These are phyloP conservation scores for Dichotomopilus funicola DNA, from an alignment of 2,329 filamentous ascomycete genomes.

Conservation along the genomic window DNA sequence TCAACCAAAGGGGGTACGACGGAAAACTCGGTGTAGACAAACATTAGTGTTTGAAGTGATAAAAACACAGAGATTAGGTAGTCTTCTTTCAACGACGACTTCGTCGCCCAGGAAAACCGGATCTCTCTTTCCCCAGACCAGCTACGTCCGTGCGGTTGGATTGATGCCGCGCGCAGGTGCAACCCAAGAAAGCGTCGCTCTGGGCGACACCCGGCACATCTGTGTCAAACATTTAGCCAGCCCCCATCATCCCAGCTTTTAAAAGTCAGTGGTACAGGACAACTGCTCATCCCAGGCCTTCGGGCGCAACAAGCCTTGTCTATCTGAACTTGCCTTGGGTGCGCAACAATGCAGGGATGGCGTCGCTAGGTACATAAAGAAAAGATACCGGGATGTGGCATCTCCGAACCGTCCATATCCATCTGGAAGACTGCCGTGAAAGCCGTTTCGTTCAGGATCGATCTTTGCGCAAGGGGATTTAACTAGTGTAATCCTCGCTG, in stretches of 20 bases:
- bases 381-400: not conserved
- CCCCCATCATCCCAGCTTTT: conserved; percentile 1
- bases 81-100: no score
- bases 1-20: no score
- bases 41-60: no score
- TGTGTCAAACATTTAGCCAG: conserved; percentile 18
- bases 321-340: not conserved
- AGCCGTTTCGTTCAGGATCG: no score
- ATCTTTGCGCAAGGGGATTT: no score
- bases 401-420: not conserved
- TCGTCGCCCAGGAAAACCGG: no score
- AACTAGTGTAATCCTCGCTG: no score
- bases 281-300: not conserved
- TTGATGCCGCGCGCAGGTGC: conserved; percentile 12
- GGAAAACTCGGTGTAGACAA: no score
- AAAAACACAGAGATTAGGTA: no score
- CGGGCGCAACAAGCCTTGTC: not conserved
- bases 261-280: conserved; percentile 1
- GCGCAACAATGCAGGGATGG: no score
- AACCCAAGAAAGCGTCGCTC: conserved; percentile 7
- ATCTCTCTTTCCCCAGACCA: conserved; percentile 8
- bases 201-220: conserved; percentile 7
- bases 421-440: no score
- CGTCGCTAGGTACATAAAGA: no score
- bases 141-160: conserved; percentile 14